Evolutionary conservation across 352 stramenopile genomes (phyloP).

Genomic region (Lagenidium giganteum): DNA sequence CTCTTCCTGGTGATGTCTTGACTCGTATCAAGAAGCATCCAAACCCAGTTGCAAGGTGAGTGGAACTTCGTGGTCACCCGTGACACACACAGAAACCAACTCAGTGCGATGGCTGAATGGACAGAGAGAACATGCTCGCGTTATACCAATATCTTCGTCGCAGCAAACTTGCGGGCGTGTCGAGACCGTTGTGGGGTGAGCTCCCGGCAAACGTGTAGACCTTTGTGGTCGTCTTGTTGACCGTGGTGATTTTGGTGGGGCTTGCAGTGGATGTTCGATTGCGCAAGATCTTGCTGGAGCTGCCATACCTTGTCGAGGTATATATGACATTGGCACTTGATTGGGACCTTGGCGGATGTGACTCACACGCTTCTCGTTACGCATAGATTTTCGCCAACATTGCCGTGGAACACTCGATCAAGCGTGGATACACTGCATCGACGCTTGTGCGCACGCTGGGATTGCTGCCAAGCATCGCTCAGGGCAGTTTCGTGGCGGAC

Average conservation of each 20-base stretch:
- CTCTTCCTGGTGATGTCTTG: conserved; percentile 47
- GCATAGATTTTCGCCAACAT: conserved; percentile 51
- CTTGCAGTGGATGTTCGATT: conserved; percentile 59
- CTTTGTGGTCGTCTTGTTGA: background rate
- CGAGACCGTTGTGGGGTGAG: conserved; percentile 61
- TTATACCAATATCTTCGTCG: conserved; percentile 76
- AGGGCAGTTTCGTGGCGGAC: conserved; percentile 67
- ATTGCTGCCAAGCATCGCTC: conserved; percentile 62
- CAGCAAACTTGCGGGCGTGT: conserved; percentile 57
- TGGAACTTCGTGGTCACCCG: background rate
- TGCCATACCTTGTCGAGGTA: conserved; percentile 75
- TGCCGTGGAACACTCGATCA: conserved; percentile 58
- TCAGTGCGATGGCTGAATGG: conserved; percentile 6
- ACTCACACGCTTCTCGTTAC: background rate
- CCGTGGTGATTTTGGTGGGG: background rate
- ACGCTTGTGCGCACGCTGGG: conserved; percentile 51
- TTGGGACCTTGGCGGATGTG: too few relatives aligned
- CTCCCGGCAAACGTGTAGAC: background rate
- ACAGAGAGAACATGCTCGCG: conserved; percentile 76
- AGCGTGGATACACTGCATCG: conserved; percentile 51
- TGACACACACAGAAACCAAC: background rate
- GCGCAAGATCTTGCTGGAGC: conserved; percentile 61
- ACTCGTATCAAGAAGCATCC: conserved; percentile 76
- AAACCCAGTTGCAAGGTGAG: conserved; percentile 45
- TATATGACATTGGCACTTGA: too few relatives aligned